phyloP scores from a whole-genome alignment of 164 flowering plant genomes.

The Nelumbo lutea region DNA sequence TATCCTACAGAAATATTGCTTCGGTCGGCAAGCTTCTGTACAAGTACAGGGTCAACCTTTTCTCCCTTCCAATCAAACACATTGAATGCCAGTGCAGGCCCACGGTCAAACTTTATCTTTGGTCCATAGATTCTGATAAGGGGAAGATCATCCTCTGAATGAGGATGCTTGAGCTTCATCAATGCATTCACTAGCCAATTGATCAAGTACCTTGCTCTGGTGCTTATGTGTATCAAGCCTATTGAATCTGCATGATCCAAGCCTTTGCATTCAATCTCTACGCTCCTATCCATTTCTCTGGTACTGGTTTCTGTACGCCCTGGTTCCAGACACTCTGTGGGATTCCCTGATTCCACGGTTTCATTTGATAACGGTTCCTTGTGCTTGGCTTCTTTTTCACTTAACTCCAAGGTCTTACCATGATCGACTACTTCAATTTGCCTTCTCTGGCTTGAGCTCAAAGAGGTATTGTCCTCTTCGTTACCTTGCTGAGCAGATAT shows the following conservation, averaged over 20 bases:
- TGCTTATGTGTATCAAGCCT: slow-evolving; percentile 49
- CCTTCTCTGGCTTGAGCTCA: slow-evolving; percentile 6
- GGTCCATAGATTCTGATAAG: slow-evolving; percentile 81
- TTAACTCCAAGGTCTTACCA: slow-evolving; percentile 23
- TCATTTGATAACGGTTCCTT: slow-evolving; percentile 17
- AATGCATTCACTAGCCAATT: slow-evolving; percentile 83
- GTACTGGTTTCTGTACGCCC: slow-evolving; percentile 7
- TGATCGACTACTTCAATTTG: slow-evolving; percentile 8
- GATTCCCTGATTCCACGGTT: slow-evolving; percentile 28
- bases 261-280: slow-evolving; percentile 47
- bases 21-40: slow-evolving; percentile 91
- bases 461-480: slow-evolving; percentile 8
- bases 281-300: slow-evolving; percentile 8
- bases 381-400: no score
- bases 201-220: slow-evolving; percentile 62
- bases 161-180: slow-evolving; percentile 72
- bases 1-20: slow-evolving; percentile 69
- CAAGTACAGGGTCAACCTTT: slow-evolving; percentile 70
- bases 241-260: slow-evolving; percentile 83
- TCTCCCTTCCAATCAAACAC: slow-evolving; percentile 92
- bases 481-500: slow-evolving; percentile 14
- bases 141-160: slow-evolving; percentile 37
- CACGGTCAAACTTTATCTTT: slow-evolving; percentile 66
- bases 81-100: slow-evolving; percentile 84
- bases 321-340: slow-evolving; percentile 5